Evolutionary conservation across 306 rosid genomes (phyloP).

Genomic region (Chamaecrista fasciculata): DNA sequence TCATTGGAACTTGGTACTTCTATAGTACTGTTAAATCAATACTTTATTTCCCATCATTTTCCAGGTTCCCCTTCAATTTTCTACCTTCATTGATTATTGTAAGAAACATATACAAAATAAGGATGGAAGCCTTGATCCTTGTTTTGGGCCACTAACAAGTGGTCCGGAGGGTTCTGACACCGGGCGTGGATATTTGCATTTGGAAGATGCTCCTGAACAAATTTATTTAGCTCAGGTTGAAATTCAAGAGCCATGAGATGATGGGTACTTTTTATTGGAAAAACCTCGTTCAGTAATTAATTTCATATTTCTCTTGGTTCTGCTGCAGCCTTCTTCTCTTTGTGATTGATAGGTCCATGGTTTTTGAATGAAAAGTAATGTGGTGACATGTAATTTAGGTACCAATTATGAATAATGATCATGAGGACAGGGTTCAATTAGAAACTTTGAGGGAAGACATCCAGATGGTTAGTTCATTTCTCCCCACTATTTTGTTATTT

Average conservation of each 20-base stretch:
- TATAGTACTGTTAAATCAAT: background rate
- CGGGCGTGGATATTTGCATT: constrained; percentile 35
- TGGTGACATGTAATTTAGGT: constrained; percentile 49
- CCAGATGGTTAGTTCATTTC: constrained; percentile 49
- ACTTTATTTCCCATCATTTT: constrained; percentile 24
- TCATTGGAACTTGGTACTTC: background rate
- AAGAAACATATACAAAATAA: constrained; percentile 46
- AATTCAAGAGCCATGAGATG: constrained; percentile 18
- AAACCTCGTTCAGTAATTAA: background rate
- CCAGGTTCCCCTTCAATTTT: constrained; percentile 83
- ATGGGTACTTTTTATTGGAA: constrained; percentile 26
- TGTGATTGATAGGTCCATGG: background rate
- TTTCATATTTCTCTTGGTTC: constrained; percentile 1
- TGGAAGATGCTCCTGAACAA: constrained; percentile 58
- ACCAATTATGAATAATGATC: constrained; percentile 57
- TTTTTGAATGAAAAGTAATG: constrained; percentile 25
- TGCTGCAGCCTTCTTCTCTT: background rate
- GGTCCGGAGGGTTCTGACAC: constrained; percentile 22
- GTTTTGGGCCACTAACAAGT: constrained; percentile 22
- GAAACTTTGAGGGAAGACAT: constrained; percentile 61
- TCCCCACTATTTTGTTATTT: constrained; percentile 22
- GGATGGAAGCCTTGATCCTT: constrained; percentile 32
- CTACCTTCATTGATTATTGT: constrained; percentile 62
- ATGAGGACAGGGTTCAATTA: constrained; percentile 71
- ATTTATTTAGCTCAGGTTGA: constrained; percentile 93